Evolutionary conservation across 2,329 filamentous ascomycete species (phyloP).

Genomic region (Xylaria arbuscula): DNA sequence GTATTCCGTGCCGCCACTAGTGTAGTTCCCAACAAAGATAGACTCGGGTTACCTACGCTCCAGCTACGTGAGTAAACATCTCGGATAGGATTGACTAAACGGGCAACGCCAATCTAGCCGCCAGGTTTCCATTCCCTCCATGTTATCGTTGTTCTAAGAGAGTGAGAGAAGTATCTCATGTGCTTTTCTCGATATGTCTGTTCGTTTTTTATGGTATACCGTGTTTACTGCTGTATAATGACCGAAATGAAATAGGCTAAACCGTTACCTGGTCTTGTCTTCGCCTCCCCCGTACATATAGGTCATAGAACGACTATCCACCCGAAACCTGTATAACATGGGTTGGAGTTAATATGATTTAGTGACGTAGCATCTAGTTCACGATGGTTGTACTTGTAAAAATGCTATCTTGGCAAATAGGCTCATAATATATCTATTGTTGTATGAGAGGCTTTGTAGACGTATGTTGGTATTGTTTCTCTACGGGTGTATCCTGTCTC

Average conservation of each 20-base stretch:
- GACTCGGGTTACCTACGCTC: background rate
- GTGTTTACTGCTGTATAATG: background rate
- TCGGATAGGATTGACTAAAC: conserved; percentile 9
- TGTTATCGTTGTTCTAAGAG: background rate
- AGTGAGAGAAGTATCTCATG: background rate
- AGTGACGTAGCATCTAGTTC: background rate
- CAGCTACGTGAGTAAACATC: background rate
- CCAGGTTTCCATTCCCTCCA: background rate
- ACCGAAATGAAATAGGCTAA: background rate
- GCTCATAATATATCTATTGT: background rate
- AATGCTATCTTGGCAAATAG: too few species aligned
- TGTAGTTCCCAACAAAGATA: conserved; percentile 1
- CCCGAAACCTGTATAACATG: background rate
- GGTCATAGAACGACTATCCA: background rate
- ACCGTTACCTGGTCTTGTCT: background rate
- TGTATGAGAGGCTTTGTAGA: background rate
- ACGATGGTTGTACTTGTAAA: background rate
- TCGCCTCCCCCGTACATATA: background rate
- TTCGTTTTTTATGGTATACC: background rate
- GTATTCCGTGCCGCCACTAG: background rate
- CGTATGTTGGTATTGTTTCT: background rate
- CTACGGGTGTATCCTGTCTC: background rate
- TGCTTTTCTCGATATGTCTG: background rate
- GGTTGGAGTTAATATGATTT: background rate
- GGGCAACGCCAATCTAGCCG: background rate